Evolutionary conservation across 2,329 filamentous ascomycete genomes (phyloP), one percentile per base, ranked within the genome.

Genomic region (Pleurostoma richardsiae): DNA sequence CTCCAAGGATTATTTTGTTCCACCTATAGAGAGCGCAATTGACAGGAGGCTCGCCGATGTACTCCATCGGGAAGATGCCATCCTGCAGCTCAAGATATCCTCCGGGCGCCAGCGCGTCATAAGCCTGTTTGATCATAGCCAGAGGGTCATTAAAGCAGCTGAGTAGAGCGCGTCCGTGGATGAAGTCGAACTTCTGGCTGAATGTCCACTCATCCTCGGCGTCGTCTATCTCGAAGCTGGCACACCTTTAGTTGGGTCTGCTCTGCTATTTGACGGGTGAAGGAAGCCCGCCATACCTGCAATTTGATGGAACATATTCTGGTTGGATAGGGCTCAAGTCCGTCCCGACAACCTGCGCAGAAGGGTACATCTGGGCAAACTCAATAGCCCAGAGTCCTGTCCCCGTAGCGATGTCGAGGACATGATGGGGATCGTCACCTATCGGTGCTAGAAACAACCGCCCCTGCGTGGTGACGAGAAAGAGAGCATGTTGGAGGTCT

Each of bases 61-160:
- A 63, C 47, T 48, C 44, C 51, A 63, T 53, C 6, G 57, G 59
- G 45, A 63, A 60, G 29, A 58, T 36, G 1, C 53, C 56, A 41
- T 70, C 59, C 29, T 61, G 59, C n/a, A 62, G 57, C 51, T 72
- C 69, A 41, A 69, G 56, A 45, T 52, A 63, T 4, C 67, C 69
- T 3, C 69, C 69, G 0, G 69, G 68, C 26, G 61, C 60, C 2
- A 64, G 54, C 48, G 58, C 68, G 49, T 68, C 59, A 53, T 66
- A 77, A 1, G 67, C 68, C 56, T 76, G 70, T n/a, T 57, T 53
- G 45, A 78, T 60, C 26, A 80, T 64, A 11, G 56, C 56, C 2
- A 63, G 65, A 61, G 74, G 78, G 55, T 80, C 68, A 19, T 67
- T 59, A 50, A 81, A 74, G 31, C 52, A 56, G 30, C 60, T 58